Conservation (phyloP, 495 filamentous ascomycete species). For the Neurospora terricola region DNA sequence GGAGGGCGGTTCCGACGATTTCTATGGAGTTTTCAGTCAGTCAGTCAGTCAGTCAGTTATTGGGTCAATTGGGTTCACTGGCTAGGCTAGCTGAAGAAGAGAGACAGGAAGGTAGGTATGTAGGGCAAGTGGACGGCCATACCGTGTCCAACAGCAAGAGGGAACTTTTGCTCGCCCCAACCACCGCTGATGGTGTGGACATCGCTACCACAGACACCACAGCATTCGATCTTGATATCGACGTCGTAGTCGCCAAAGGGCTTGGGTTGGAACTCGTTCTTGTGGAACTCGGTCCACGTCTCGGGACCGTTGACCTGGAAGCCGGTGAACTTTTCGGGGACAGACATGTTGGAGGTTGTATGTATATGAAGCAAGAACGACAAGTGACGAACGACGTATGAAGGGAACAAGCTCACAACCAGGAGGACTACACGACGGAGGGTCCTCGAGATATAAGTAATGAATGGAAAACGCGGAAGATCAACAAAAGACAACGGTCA, state of each 20-base stretch:
- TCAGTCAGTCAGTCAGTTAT: not conserved
- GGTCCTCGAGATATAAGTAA: not conserved
- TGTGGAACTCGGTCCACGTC: slow-evolving; percentile 44
- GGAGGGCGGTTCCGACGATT: slow-evolving; percentile 38
- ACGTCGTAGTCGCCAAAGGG: slow-evolving; percentile 50
- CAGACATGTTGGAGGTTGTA: slow-evolving; percentile 18
- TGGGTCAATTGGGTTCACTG: not conserved
- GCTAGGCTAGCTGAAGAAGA: not conserved
- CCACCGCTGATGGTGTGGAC: slow-evolving; percentile 46
- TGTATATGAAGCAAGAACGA: not conserved
- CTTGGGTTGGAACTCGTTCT: slow-evolving; percentile 47
- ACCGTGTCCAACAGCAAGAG: slow-evolving; percentile 45
- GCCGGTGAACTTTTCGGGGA: slow-evolving; percentile 35
- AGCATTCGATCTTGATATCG: slow-evolving; percentile 43
- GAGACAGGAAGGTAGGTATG: not conserved
- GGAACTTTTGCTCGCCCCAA: slow-evolving; percentile 45
- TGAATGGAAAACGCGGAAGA: not conserved
- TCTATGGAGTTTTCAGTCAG: slow-evolving; percentile 10
- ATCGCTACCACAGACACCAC: slow-evolving; percentile 50
- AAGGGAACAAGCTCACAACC: not conserved
- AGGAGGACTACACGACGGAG: not conserved
- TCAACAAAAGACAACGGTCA: not conserved
- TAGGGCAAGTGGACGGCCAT: not conserved
- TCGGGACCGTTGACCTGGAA: slow-evolving; percentile 45
- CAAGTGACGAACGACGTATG: not conserved